Evolutionary conservation across 1,284 basidiomycete genomes (phyloP).

Genomic region (Ceratobasidium sp.): DNA sequence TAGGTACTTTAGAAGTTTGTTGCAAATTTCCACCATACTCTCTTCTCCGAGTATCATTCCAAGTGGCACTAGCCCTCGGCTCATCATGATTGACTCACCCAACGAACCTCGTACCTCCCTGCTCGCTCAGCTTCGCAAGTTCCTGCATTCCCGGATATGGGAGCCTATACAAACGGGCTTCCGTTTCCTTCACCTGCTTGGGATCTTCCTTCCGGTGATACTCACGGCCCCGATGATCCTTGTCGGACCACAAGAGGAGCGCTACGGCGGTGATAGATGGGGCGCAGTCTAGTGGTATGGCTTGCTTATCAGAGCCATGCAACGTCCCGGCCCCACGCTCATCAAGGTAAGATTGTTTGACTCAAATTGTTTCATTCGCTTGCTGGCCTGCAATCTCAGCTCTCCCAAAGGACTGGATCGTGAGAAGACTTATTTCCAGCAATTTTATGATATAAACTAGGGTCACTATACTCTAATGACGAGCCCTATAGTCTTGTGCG

Average conservation of each 20-base stretch:
- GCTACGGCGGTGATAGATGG: constrained; percentile 74
- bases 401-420: constrained; percentile 96
- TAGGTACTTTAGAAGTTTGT: constrained; percentile 13
- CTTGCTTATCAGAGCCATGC: constrained; percentile 89
- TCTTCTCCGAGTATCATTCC: constrained; percentile 41
- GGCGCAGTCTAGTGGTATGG: constrained; percentile 96
- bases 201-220: constrained; percentile 90
- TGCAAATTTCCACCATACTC: constrained; percentile 31
- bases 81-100: constrained; percentile 32
- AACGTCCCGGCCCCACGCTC: constrained; percentile 95
- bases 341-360: constrained; percentile 75
- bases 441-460: constrained; percentile 88
- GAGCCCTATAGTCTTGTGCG: constrained; percentile 84
- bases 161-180: constrained; percentile 87
- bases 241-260: constrained; percentile 63
- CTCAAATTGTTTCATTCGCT: background rate
- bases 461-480: constrained; percentile 89
- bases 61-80: constrained; percentile 15
- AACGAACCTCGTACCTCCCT: constrained; percentile 32
- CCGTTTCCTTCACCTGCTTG: constrained; percentile 86
- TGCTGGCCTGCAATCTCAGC: constrained; percentile 12
- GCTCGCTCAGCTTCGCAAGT: constrained; percentile 36
- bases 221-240: constrained; percentile 86
- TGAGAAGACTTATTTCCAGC: constrained; percentile 94
- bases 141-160: constrained; percentile 70